phyloP scores from a whole-genome alignment of 225 moss, liverwort and hornwort genomes.

The Lunularia cruciata region DNA sequence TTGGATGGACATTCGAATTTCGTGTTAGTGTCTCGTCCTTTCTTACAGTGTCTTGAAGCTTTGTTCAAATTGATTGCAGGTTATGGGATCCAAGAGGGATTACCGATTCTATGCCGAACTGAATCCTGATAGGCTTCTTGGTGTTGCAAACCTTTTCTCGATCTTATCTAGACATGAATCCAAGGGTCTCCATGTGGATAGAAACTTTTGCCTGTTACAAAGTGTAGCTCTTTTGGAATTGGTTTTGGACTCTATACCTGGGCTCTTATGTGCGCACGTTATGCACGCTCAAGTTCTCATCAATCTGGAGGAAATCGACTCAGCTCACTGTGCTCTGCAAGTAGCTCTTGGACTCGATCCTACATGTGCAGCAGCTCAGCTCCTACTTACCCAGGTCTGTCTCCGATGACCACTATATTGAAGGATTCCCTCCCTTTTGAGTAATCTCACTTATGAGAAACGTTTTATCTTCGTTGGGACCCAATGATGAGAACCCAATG shows the following conservation, averaged over 20 bases:
- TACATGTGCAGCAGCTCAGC: constrained; percentile 53
- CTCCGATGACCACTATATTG: too few species aligned
- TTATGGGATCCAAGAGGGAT: constrained; percentile 47
- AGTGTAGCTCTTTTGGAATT: constrained; percentile 52
- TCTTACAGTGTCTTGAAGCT: not conserved
- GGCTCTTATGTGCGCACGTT: constrained; percentile 53
- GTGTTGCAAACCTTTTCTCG: constrained; percentile 58
- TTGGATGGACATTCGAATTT: too few species aligned
- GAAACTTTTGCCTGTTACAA: constrained; percentile 49
- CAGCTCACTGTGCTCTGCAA: constrained; percentile 50
- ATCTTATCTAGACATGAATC: constrained; percentile 53
- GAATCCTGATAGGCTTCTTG: constrained; percentile 59
- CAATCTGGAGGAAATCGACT: constrained; percentile 48
- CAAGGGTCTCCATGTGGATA: constrained; percentile 53
- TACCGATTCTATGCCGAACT: constrained; percentile 54
- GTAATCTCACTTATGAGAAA: too few species aligned
- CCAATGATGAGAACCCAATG: too few species aligned
- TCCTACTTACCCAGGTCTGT: constrained; percentile 64
- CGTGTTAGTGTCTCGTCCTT: too few species aligned
- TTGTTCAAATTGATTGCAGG: constrained; percentile 33
- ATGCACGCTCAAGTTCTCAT: constrained; percentile 54
- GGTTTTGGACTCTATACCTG: constrained; percentile 49
- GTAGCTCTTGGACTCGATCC: constrained; percentile 51
- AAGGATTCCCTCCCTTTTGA: too few species aligned
- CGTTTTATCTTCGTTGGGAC: too few species aligned